These are phyloP conservation scores for Leptographium wingfieldii DNA, from an alignment of 2,329 filamentous ascomycete species.

Conservation along the genomic window DNA sequence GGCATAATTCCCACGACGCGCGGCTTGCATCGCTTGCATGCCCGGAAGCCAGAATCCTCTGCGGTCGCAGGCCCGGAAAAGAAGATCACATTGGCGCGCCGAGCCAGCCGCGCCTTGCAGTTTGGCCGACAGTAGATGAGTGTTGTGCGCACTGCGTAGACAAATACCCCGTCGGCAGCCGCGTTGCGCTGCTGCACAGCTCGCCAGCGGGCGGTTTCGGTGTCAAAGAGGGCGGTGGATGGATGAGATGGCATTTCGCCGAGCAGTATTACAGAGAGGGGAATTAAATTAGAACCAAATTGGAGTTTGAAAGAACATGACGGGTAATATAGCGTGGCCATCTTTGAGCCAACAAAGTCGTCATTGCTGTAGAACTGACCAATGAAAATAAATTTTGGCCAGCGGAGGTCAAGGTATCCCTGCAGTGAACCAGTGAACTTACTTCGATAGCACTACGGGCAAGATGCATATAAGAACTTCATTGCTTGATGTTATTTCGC, in stretches of 20 bases:
- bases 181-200: conserved; percentile 23
- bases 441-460: too few species aligned
- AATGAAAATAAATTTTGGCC: background rate
- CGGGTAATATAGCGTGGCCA: too few species aligned
- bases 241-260: background rate
- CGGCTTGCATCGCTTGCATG: conserved; percentile 46
- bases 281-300: background rate
- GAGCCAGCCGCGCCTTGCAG: conserved; percentile 46
- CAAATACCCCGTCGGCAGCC: conserved; percentile 25
- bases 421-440: too few species aligned
- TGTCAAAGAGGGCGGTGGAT: background rate
- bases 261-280: background rate
- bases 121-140: conserved; percentile 46
- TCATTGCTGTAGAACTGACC: background rate
- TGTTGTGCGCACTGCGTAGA: conserved; percentile 32
- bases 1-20: conserved; percentile 25
- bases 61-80: conserved; percentile 34
- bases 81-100: conserved; percentile 47
- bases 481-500: too few species aligned
- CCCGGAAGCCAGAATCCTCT: conserved; percentile 33
- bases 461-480: too few species aligned
- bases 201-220: conserved; percentile 22
- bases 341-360: background rate
- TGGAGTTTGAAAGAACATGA: background rate
- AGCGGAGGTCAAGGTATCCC: too few species aligned